Base-by-base conservation (phyloP, 2,329 filamentous ascomycete species). In the Ophiostoma fasciatum region DNA sequence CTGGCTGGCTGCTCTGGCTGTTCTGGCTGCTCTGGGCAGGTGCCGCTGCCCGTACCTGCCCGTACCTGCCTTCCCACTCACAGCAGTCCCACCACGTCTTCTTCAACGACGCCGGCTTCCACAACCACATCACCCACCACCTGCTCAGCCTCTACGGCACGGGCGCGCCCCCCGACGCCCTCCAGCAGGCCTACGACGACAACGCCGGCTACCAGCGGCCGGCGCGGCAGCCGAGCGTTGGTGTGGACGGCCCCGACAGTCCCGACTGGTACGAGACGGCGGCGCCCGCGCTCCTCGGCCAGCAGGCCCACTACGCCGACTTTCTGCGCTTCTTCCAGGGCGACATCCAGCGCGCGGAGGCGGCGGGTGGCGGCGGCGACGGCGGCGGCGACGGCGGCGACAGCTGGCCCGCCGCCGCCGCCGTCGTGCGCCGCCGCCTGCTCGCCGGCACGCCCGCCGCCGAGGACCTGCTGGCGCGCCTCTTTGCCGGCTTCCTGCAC, bases 101-200 rank as follows among this genome's bases (percentile, higher is more conserved):
- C 58, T 93, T 85, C 64, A 92, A 90, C 42, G 41, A 66, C 0
- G 50, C 55, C 2, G 78, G 79, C 0, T 92, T 80, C 43, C 87
- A 94, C 50, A 82, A 94, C 52, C 85, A 94, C 49, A 64, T 90
- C 41, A 67, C 66, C 4, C 85, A 94, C 47, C 76, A 84, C 25
- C 58, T 92, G 5, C 67, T 93, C 10, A 75, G 76, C 13, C 61
- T 90, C 21, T 93, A 78, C 52, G 79, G 80, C 23, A 73, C 90
- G 2, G 78, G 78, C 1, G 83, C 82, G 7, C 57, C 66, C 0
- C 53, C 75, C 0, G 51, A 63, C 0, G 53, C 69, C 14, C 63
- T 94, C 4, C 64, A 76, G 46, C 57, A 58, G 10, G 75, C 68
- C 13, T 94, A 81, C 51, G 62, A 74, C 29, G 52, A 58, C 30